A percentile compares a stretch with the other conserved stretches of the same genome.
phyloP scores from a whole-genome alignment of 1,284 basidiomycete genomes.

The Malassezia slooffiae region DNA sequence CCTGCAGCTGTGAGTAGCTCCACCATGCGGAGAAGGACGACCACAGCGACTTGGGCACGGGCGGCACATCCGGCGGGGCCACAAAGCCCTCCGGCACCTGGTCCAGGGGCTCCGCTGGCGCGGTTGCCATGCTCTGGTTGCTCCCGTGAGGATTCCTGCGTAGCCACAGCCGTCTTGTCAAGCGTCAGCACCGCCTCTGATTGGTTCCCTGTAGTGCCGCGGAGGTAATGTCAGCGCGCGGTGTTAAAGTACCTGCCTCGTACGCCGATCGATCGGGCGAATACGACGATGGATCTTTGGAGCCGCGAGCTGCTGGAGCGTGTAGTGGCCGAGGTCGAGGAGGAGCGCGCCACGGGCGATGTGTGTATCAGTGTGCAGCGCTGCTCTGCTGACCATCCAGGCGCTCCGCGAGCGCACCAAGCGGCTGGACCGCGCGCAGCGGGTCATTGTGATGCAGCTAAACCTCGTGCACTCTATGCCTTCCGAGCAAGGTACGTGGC shows the following conservation, averaged over 20 bases:
- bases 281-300: no score
- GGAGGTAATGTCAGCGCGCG: no score
- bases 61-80: conserved; percentile 7
- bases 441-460: conserved; percentile 7
- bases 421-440: conserved; percentile 5
- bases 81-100: no score
- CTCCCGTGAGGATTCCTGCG: no score
- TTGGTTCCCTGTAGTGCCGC: no score
- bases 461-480: conserved; percentile 4
- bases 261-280: no score
- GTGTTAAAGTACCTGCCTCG: no score
- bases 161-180: no score
- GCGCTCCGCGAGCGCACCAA: conserved; percentile 7
- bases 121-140: no score
- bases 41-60: conserved; percentile 27
- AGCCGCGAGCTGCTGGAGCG: conserved; percentile 3
- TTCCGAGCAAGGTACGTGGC: background rate
- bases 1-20: conserved; percentile 18
- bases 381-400: background rate
- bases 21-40: conserved; percentile 32
- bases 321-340: conserved; percentile 8
- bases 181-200: no score
- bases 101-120: no score
- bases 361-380: background rate
- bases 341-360: conserved; percentile 5